These are phyloP conservation scores for Bacidia gigantensis DNA, from an alignment of 495 filamentous ascomycete genomes.

Conservation along the genomic window DNA sequence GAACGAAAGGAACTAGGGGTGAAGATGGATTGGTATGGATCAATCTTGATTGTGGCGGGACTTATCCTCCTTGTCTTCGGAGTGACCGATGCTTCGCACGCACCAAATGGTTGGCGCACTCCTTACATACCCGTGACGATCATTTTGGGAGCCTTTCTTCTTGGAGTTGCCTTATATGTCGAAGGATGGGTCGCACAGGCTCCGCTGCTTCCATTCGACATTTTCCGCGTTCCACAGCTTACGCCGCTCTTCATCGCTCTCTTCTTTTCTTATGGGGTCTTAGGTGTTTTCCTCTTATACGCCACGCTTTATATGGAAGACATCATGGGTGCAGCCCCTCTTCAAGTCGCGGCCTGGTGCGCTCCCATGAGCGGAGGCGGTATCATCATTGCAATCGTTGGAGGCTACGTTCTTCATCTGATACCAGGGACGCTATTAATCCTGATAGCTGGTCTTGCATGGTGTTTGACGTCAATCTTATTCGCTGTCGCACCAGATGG, in stretches of 20 bases:
- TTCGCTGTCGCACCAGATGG: slow-evolving; percentile 57
- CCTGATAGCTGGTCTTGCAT: slow-evolving; percentile 50
- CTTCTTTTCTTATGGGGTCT: slow-evolving; percentile 61
- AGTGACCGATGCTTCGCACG: slow-evolving; percentile 60
- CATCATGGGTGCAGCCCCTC: slow-evolving; percentile 48
- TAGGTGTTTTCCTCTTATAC: slow-evolving; percentile 70
- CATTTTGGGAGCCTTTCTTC: slow-evolving; percentile 39
- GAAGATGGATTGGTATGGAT: slow-evolving; percentile 61
- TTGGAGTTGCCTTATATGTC: slow-evolving; percentile 50
- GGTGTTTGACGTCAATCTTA: slow-evolving; percentile 49
- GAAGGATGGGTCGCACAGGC: slow-evolving; percentile 62
- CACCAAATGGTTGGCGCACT: slow-evolving; percentile 54
- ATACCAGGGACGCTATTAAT: slow-evolving; percentile 60
- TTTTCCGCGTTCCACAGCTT: slow-evolving; percentile 66
- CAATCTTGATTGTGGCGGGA: slow-evolving; percentile 47
- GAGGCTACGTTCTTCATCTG: slow-evolving; percentile 65
- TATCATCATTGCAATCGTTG: slow-evolving; percentile 51
- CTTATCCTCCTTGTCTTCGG: slow-evolving; percentile 64
- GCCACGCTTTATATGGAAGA: slow-evolving; percentile 60
- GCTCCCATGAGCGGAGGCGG: slow-evolving; percentile 65
- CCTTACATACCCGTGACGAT: slow-evolving; percentile 57
- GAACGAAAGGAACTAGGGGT: slow-evolving; percentile 33
- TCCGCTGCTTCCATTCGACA: slow-evolving; percentile 59
- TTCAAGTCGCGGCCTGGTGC: slow-evolving; percentile 69
- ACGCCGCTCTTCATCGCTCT: slow-evolving; percentile 50